These are phyloP conservation scores for Pseudocohnilembus persalinus DNA, from an alignment of 169 alveolate genomes.

Conservation along the genomic window DNA sequence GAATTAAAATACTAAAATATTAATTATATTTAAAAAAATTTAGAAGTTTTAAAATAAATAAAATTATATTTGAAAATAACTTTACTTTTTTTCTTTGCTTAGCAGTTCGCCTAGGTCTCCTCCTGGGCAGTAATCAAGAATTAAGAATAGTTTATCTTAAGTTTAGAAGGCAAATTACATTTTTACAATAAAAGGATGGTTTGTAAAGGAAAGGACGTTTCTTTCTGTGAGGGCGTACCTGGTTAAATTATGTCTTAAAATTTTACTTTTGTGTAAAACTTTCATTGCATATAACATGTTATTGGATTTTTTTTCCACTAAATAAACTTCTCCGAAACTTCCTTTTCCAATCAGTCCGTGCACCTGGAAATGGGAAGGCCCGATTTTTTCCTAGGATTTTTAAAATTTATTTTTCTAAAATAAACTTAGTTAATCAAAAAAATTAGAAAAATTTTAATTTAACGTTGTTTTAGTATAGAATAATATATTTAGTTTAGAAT, in stretches of 20 bases:
- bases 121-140: constrained; percentile 85
- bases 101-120: constrained; percentile 80
- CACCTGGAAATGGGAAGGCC: constrained; percentile 52
- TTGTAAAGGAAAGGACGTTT: constrained; percentile 78
- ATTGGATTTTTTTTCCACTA: constrained; percentile 68
- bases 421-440: no score
- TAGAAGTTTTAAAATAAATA: neutral
- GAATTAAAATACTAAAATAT: neutral
- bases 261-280: constrained; percentile 74
- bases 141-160: constrained; percentile 69
- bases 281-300: constrained; percentile 78
- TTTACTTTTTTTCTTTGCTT: constrained; percentile 62
- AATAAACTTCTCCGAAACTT: constrained; percentile 85
- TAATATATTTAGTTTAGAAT: neutral
- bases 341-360: constrained; percentile 79
- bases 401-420: neutral
- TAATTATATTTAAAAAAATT: neutral
- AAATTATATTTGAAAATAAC: constrained; percentile 62
- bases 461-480: neutral
- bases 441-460: no score
- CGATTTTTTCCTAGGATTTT: constrained; percentile 50
- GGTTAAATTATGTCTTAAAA: constrained; percentile 76
- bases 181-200: constrained; percentile 87
- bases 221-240: constrained; percentile 90
- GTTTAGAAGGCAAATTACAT: constrained; percentile 86